Base-by-base conservation (phyloP, 495 filamentous ascomycete genomes). In the Oidiodendron maius region DNA sequence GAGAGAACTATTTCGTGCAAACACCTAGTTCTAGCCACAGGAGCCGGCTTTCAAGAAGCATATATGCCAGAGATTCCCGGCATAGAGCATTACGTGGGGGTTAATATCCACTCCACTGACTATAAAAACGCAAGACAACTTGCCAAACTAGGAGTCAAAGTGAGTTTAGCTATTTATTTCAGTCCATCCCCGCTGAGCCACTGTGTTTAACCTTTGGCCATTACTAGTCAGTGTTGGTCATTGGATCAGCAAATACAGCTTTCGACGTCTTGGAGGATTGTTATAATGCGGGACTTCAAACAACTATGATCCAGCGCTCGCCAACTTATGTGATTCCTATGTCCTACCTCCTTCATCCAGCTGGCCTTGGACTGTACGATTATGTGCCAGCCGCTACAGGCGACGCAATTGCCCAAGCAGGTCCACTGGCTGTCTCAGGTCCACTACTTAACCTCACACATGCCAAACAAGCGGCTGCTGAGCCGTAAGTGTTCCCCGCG, bases 191-290 rank as follows among this genome's bases (percentile, higher is more conserved):
- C 28, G n/a, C 28, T 32, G 24, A 25, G 50, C 22, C 11, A 16
- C 22, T 22, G 12, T 16, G 6, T 18, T 3, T 40, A 30, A 22
- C 18, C 30, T 16, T 24, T 23, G 22, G n/a, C 22, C 22, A 10
- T 42, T 32, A 32, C n/a, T 22, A 68, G 61, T 67, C 66, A 6
- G 60, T 57, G 34, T n/a, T 59, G 3, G 46, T 68, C 3, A 52
- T 68, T 28, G 63, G 65, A 21, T 64, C 61, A 4, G 65, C 65
- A 32, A 68, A 64, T 51, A 68, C 65, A 0, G 65, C 61, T 22
- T 65, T 68, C 42, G 65, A 68, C 51, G 45, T 68, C 15, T 49
- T 66, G 30, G 24, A 56, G 22, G 63, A 67, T 48, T 64, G 59
- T 47, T 44, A 60, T 26, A 28, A 44, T 3, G 51, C 60, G 5